Base-by-base conservation (phyloP, 305 asterid species). In the Fraxinus nigra region DNA sequence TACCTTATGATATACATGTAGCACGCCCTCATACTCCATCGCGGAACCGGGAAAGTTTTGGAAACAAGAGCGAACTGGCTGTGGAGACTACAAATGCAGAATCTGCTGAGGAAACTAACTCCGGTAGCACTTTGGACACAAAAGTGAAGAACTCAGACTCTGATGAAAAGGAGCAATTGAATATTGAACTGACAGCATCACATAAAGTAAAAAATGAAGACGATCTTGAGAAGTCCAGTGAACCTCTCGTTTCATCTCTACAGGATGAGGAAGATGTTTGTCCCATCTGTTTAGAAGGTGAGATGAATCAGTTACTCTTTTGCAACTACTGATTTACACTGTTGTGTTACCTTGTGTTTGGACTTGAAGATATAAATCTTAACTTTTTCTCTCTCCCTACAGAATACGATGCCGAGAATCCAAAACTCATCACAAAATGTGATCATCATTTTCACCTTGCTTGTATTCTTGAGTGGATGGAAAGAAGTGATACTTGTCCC, bases 401-500 rank as follows among this genome's bases (percentile, higher is more conserved):
- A 95, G 98, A 93, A 83, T 95, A 95, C 77, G 95, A 95, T 84
- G 82, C n/a, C 20, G 98, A 95, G 88, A 93, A 95, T 82, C 98
- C 98, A 54, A 95, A 91, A 87, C 89, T 93, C 74, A 82, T 89
- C 81, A 92, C 98, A 18, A 92, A 95, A 86, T 95, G 98, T 5
- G 97, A 92, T 82, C 98, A 95, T 88, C 95, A 95, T 83, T 95
- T 93, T 85, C 98, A 95, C 86, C 90, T 95, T 18, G 88, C 97
- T 43, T 95, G 98, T 87, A 93, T 95, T 82, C 93, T 95, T 33
- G 98, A 93, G 86, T 95, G 98, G 98, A 90, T 90, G 97, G 98
- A 93, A 90, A 92, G 98, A 88, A 93, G 98, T 85, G 93, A 93
- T 59, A 93, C 93, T 4, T 93, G 98, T 83, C 97, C 98, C 14